A percentile compares a stretch with the other conserved stretches of the same genome.
Conservation (phyloP, 139 green algal genomes). For the Haematococcus lacustris region DNA sequence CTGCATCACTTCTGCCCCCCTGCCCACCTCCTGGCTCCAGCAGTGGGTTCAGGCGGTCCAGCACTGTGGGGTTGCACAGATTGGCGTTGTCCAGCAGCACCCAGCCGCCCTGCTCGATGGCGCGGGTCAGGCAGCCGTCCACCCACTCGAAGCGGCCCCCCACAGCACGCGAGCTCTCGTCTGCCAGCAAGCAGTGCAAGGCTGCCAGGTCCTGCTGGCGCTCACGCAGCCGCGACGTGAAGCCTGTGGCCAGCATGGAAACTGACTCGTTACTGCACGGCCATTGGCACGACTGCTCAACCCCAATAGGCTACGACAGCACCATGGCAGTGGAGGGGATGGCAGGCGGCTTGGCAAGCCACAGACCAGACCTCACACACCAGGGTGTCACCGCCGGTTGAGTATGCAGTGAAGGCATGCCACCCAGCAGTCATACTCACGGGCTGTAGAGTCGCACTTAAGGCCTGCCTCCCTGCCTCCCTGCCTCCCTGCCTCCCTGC, state of each 20-base stretch:
- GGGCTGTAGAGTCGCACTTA: too few relatives aligned
- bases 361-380: background rate
- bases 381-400: background rate
- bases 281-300: background rate
- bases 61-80: conserved; percentile 89
- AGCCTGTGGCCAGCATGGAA: background rate
- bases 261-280: background rate
- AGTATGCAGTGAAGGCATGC: background rate
- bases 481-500: too few relatives aligned
- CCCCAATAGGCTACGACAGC: background rate
- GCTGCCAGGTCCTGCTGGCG: conserved; percentile 15
- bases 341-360: background rate
- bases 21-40: conserved; percentile 78
- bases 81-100: conserved; percentile 96
- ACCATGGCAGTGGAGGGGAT: background rate
- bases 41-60: conserved; percentile 95
- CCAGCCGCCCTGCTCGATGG: conserved; percentile 81
- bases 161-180: conserved; percentile 18
- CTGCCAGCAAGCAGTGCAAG: conserved; percentile 18
- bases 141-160: conserved; percentile 95
- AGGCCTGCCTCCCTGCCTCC: too few relatives aligned
- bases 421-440: too few relatives aligned
- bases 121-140: conserved; percentile 80
- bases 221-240: background rate
- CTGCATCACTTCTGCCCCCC: too few relatives aligned